Percentiles rank a stretch among this genome's conserved stretches.
Conservation (phyloP, 495 filamentous ascomycete genomes). For the Cryomyces minteri region DNA sequence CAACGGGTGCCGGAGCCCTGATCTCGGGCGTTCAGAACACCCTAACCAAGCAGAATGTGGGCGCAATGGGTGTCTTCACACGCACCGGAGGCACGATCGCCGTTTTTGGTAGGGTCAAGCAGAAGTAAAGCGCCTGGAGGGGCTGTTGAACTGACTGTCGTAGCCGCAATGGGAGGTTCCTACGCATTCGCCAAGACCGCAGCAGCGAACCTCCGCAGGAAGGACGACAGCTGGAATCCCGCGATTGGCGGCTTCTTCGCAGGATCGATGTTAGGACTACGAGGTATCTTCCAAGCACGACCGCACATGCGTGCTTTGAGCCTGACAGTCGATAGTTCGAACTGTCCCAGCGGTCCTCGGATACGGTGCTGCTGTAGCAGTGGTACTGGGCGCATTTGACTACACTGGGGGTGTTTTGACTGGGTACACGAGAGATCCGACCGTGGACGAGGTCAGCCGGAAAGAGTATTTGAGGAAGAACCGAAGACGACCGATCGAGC, state of each 20-base stretch:
- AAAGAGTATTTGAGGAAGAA: slow-evolving; percentile 60
- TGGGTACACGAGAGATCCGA: slow-evolving; percentile 34
- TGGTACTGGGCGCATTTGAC: slow-evolving; percentile 48
- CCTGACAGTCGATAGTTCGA: slow-evolving; percentile 34
- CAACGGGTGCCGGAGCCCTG: slow-evolving; percentile 48
- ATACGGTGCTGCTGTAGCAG: slow-evolving; percentile 46
- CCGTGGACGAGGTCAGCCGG: slow-evolving; percentile 61
- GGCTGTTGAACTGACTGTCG: not conserved
- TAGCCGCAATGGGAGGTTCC: slow-evolving; percentile 63
- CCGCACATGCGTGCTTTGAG: slow-evolving; percentile 20
- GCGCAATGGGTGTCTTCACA: slow-evolving; percentile 57
- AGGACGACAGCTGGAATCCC: slow-evolving; percentile 51
- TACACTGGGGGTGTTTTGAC: slow-evolving; percentile 54
- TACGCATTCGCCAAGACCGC: slow-evolving; percentile 60
- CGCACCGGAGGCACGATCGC: slow-evolving; percentile 47
- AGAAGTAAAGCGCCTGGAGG: too few species aligned
- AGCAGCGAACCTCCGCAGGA: slow-evolving; percentile 60
- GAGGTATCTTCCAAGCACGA: slow-evolving; percentile 26
- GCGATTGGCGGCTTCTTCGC: slow-evolving; percentile 57
- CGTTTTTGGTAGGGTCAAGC: slow-evolving; percentile 36
- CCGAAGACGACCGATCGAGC: slow-evolving; percentile 55
- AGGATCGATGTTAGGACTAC: slow-evolving; percentile 47
- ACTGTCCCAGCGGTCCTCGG: slow-evolving; percentile 67
- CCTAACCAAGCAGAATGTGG: slow-evolving; percentile 58
- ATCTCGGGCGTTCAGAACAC: slow-evolving; percentile 71